Conservation (phyloP, 805 yeast species). For the Saccharomycopsis olivae region DNA sequence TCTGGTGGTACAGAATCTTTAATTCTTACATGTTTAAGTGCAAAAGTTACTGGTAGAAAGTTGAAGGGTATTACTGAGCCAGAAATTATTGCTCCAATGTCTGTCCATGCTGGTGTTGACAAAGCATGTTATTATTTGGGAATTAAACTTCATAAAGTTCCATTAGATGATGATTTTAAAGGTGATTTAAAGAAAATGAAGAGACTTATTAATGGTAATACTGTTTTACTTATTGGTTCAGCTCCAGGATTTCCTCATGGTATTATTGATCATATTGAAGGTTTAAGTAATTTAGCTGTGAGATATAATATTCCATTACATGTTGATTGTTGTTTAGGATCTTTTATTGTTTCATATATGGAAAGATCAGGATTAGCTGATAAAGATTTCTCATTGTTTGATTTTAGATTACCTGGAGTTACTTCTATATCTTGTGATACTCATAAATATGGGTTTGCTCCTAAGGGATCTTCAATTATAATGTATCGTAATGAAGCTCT, state of each 20-base stretch:
- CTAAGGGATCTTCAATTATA: conserved; percentile 88
- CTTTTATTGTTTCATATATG: conserved; percentile 77
- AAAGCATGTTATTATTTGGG: conserved; percentile 89
- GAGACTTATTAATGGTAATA: conserved; percentile 61
- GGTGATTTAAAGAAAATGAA: conserved; percentile 57
- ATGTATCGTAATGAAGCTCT: conserved; percentile 69
- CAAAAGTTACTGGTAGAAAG: conserved; percentile 61
- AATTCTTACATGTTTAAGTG: conserved; percentile 76
- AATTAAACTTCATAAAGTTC: conserved; percentile 74
- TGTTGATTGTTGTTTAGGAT: conserved; percentile 93
- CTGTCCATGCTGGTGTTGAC: conserved; percentile 92
- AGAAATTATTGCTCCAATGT: conserved; percentile 80
- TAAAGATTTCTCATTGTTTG: conserved; percentile 44
- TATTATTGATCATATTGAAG: conserved; percentile 79
- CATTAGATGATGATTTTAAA: conserved; percentile 58
- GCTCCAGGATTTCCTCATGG: conserved; percentile 99
- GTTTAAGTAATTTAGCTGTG: conserved; percentile 54
- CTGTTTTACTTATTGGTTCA: conserved; percentile 80
- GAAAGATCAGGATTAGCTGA: conserved; percentile 35
- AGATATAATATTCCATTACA: conserved; percentile 73
- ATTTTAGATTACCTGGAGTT: conserved; percentile 83
- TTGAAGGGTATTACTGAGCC: conserved; percentile 55
- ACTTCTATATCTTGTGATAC: conserved; percentile 98
- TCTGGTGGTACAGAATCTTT: conserved; percentile 96
- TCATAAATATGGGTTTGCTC: conserved; percentile 98